Conservation (phyloP, 1,284 basidiomycete genomes). For the Cystobasidium sp. region DNA sequence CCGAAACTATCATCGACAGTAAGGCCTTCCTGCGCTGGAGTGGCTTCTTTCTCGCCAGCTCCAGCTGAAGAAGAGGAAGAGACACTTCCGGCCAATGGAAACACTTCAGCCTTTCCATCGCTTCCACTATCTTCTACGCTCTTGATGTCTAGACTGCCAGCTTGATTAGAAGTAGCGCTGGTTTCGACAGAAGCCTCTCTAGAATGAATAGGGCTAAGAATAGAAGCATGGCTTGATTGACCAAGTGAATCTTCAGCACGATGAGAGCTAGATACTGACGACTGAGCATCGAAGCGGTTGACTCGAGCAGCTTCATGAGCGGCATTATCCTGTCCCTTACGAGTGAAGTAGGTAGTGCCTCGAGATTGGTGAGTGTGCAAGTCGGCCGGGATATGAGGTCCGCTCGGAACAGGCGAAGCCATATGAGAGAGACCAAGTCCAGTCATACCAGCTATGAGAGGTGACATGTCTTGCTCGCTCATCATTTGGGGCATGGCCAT, state of each 20-base stretch:
- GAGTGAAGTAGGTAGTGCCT: slow-evolving; percentile 27
- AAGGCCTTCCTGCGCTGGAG: neutral
- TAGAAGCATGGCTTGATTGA: slow-evolving; percentile 30
- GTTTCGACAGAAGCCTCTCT: slow-evolving; percentile 35
- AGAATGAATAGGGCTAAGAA: slow-evolving; percentile 22
- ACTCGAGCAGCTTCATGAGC: neutral
- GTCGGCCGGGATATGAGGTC: slow-evolving; percentile 1
- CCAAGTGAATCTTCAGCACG: slow-evolving; percentile 20
- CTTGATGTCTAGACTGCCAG: slow-evolving; percentile 36
- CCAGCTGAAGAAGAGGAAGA: neutral
- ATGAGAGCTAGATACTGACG: slow-evolving; percentile 2
- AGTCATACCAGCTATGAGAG: slow-evolving; percentile 8
- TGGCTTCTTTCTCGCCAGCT: neutral
- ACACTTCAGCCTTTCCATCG: slow-evolving; percentile 5
- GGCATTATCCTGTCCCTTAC: neutral
- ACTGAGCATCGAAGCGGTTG: slow-evolving; percentile 1
- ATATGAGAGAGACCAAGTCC: slow-evolving; percentile 20
- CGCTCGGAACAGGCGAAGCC: neutral
- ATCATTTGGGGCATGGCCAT: slow-evolving; percentile 7
- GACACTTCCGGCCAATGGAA: neutral
- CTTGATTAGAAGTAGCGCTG: slow-evolving; percentile 17
- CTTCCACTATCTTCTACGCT: slow-evolving; percentile 24
- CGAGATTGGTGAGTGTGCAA: slow-evolving; percentile 22
- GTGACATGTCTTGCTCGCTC: slow-evolving; percentile 5
- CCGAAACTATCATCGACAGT: neutral